Conservation (phyloP, 352 stramenopile genomes). For the Bremia lactucae region DNA sequence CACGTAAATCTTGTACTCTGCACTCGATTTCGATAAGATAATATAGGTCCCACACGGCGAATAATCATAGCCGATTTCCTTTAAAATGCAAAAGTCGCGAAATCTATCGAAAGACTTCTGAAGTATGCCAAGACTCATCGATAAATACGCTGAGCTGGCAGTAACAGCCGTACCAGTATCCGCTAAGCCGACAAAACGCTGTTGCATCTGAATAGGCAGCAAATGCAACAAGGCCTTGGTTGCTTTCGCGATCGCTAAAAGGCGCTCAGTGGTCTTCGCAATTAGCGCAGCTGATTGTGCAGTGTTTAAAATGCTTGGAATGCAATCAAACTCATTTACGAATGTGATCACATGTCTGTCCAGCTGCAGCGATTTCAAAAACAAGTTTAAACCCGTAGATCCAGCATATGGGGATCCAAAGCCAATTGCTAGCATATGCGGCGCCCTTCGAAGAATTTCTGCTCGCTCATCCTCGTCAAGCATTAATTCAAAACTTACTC, state of each 20-base stretch:
- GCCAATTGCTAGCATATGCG: slow-evolving; percentile 50
- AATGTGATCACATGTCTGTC: slow-evolving; percentile 53
- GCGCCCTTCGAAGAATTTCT: slow-evolving; percentile 20
- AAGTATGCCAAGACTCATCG: slow-evolving; percentile 70
- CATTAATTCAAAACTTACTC: slow-evolving; percentile 16
- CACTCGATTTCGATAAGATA: slow-evolving; percentile 54
- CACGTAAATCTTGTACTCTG: slow-evolving; percentile 41
- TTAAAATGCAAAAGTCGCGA: slow-evolving; percentile 62
- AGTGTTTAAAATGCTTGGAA: slow-evolving; percentile 75
- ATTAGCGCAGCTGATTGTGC: slow-evolving; percentile 65
- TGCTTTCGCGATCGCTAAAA: slow-evolving; percentile 73
- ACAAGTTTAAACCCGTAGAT: slow-evolving; percentile 30
- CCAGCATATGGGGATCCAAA: slow-evolving; percentile 74
- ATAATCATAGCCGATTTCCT: slow-evolving; percentile 70
- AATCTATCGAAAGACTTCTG: slow-evolving; percentile 79
- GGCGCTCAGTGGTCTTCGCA: slow-evolving; percentile 66
- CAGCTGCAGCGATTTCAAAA: slow-evolving; percentile 42
- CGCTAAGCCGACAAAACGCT: slow-evolving; percentile 37
- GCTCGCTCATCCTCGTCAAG: slow-evolving; percentile 15
- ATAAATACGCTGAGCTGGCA: slow-evolving; percentile 60
- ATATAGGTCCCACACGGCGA: slow-evolving; percentile 64
- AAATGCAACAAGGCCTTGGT: slow-evolving; percentile 65
- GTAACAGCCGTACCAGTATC: slow-evolving; percentile 18
- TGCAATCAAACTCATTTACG: slow-evolving; percentile 83
- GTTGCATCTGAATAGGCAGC: slow-evolving; percentile 63